Conservation (phyloP, 768 basidiomycete species). For the Pleurotus ostreatus region DNA sequence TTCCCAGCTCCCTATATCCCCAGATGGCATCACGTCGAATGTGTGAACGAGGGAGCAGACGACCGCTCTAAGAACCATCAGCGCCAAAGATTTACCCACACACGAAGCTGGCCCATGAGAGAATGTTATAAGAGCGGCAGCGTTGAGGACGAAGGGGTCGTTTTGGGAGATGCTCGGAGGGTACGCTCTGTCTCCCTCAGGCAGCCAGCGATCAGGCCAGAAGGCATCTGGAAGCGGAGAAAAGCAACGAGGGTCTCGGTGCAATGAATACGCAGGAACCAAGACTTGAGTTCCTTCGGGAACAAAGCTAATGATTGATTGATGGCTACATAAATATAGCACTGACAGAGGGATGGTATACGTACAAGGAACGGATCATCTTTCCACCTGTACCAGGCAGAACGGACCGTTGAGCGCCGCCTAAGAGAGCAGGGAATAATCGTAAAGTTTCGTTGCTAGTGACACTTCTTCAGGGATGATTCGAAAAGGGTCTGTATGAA, state of each 20-base stretch:
- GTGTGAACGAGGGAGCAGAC: constrained; percentile 32
- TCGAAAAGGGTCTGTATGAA: neutral
- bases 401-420: constrained; percentile 39
- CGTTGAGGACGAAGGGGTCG: constrained; percentile 21
- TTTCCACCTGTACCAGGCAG: constrained; percentile 31
- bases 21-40: constrained; percentile 27
- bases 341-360: neutral
- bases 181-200: constrained; percentile 17
- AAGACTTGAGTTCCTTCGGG: constrained; percentile 36
- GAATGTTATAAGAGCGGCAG: constrained; percentile 39
- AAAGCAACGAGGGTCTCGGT: constrained; percentile 43
- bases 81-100: constrained; percentile 38
- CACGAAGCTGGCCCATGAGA: constrained; percentile 40
- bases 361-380: constrained; percentile 36
- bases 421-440: constrained; percentile 45
- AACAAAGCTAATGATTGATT: constrained; percentile 27
- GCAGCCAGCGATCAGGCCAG: constrained; percentile 41
- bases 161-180: constrained; percentile 18
- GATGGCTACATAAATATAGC: no score
- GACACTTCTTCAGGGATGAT: neutral
- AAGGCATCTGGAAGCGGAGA: constrained; percentile 31
- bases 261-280: constrained; percentile 36
- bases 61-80: constrained; percentile 35
- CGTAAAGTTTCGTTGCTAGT: constrained; percentile 47
- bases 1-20: constrained; percentile 23